Percentiles rank a stretch among this genome's conserved stretches.
phyloP scores from a whole-genome alignment of 495 filamentous ascomycete genomes.

The Podospora sp. region DNA sequence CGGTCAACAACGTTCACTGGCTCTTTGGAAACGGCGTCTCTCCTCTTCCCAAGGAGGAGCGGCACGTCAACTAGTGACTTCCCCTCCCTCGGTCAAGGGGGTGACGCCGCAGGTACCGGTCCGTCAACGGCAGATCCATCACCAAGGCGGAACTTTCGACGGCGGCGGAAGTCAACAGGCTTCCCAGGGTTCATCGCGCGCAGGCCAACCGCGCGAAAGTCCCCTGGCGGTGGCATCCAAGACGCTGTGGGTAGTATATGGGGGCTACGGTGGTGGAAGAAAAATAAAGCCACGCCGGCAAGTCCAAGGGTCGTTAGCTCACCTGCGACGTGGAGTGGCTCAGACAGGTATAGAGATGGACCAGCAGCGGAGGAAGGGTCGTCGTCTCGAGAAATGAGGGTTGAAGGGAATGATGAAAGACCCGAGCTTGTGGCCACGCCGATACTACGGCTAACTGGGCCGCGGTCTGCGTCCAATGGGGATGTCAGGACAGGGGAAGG shows the following conservation, averaged over 20 bases:
- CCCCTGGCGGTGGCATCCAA: conserved; percentile 38
- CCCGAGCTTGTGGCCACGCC: background rate
- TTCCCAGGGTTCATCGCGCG: conserved; percentile 56
- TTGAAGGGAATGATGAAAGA: background rate
- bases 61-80: conserved; percentile 32
- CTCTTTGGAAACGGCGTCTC: conserved; percentile 32
- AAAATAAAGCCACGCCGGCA: background rate
- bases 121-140: conserved; percentile 20
- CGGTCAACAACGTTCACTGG: conserved; percentile 44
- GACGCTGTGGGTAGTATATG: conserved; percentile 42
- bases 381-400: background rate
- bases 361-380: background rate
- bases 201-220: conserved; percentile 34
- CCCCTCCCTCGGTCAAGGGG: conserved; percentile 25
- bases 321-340: background rate
- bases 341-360: background rate
- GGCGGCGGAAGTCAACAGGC: conserved; percentile 54
- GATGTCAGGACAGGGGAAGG: background rate
- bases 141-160: conserved; percentile 37
- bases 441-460: background rate
- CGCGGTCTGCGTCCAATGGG: background rate
- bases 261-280: conserved; percentile 47
- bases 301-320: conserved; percentile 15
- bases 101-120: conserved; percentile 20
- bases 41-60: conserved; percentile 29